Conservation (phyloP, 208 protist species). For the Spongospora subterranea region DNA sequence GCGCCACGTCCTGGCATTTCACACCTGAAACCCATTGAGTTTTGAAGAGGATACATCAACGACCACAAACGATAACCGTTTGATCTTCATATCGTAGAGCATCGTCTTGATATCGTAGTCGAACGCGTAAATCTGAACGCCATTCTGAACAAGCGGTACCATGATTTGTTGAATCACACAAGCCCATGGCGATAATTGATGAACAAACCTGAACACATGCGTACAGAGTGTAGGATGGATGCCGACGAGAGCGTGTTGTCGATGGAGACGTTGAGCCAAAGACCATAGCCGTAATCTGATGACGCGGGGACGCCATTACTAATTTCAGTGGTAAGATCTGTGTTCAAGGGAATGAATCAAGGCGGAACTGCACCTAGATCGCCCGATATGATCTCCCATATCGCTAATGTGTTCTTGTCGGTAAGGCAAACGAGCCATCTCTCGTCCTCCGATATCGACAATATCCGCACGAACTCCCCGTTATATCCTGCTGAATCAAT, state of each 20-base stretch:
- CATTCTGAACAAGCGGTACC: too few relatives aligned
- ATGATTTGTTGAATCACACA: neutral
- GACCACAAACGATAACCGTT: neutral
- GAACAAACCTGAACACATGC: neutral
- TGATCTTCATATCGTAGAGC: neutral
- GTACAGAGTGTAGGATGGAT: neutral
- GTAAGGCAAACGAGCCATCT: neutral
- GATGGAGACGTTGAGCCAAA: neutral
- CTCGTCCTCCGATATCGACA: neutral
- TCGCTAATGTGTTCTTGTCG: neutral
- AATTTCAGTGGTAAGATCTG: neutral
- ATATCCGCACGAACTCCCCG: neutral
- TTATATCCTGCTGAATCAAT: neutral
- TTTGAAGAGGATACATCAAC: neutral
- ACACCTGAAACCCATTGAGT: neutral
- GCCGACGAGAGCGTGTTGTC: neutral
- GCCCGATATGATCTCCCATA: neutral
- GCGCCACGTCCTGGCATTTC: neutral
- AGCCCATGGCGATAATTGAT: neutral
- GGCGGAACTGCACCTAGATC: neutral
- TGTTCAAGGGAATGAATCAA: neutral
- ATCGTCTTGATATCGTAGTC: neutral
- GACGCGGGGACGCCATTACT: neutral
- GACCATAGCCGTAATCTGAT: neutral
- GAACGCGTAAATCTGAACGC: neutral